phyloP scores from a whole-genome alignment of 2,329 filamentous ascomycete genomes.

The Acrocalymma vagum region DNA sequence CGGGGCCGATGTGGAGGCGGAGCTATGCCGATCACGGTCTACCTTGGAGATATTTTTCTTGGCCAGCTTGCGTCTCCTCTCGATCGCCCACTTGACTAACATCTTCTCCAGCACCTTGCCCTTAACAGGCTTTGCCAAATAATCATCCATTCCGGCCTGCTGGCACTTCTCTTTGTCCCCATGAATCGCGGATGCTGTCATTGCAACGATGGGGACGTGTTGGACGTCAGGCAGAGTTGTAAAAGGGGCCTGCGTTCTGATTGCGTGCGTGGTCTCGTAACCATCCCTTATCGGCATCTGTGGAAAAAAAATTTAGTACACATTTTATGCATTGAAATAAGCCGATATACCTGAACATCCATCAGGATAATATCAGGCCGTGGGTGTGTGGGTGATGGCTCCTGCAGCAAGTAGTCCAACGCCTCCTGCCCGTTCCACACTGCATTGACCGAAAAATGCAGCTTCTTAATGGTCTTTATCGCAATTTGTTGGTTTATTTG shows the following conservation, averaged over 20 bases:
- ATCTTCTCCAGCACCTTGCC: conserved; percentile 72
- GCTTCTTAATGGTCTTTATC: conserved; percentile 75
- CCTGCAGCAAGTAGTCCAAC: conserved; percentile 71
- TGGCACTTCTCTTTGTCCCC: conserved; percentile 79
- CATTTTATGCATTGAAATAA: conserved; percentile 5
- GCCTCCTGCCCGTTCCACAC: conserved; percentile 83
- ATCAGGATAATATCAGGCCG: conserved; percentile 80
- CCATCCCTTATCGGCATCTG: conserved; percentile 73
- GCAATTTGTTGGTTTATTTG: conserved; percentile 79
- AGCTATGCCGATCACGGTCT: conserved; percentile 36
- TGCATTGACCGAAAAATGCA: conserved; percentile 75
- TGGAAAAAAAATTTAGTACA: conserved; percentile 33
- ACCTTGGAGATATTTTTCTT: conserved; percentile 29
- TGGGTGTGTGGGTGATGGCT: conserved; percentile 58
- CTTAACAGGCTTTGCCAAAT: conserved; percentile 66
- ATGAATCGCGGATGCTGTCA: conserved; percentile 82
- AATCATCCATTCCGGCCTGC: conserved; percentile 74
- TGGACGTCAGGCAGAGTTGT: conserved; percentile 62
- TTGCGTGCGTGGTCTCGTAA: conserved; percentile 77
- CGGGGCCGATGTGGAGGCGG: conserved; percentile 20
- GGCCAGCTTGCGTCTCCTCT: conserved; percentile 50
- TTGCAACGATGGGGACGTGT: conserved; percentile 78
- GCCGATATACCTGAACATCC: conserved; percentile 75
- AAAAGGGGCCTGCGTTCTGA: conserved; percentile 74
- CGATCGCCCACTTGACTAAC: conserved; percentile 72